phyloP scores from a whole-genome alignment of 2,329 filamentous ascomycete species.

The Blastomyces parvus region DNA sequence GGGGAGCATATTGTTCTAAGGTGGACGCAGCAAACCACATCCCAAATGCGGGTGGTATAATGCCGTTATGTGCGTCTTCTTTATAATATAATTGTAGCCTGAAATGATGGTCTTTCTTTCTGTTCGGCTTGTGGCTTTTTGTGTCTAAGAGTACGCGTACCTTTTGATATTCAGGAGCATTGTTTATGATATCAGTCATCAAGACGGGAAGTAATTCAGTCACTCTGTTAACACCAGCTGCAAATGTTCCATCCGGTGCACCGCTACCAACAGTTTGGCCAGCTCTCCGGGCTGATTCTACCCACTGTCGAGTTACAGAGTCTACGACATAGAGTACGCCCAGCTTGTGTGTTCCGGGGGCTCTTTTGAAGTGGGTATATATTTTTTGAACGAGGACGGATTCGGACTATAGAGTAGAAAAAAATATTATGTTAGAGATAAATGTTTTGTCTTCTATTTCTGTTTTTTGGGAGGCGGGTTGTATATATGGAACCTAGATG shows the following conservation, averaged over 20 bases:
- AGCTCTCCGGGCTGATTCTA: slow-evolving; percentile 82
- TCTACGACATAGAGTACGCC: slow-evolving; percentile 99
- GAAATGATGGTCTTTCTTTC: not conserved
- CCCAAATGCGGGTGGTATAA: slow-evolving; percentile 2
- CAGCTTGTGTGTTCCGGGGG: slow-evolving; percentile 89
- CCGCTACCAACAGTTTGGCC: slow-evolving; percentile 71
- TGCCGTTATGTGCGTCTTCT: slow-evolving; percentile 4
- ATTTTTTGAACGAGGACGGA: slow-evolving; percentile 92
- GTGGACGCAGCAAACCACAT: not conserved
- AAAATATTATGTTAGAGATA: slow-evolving; percentile 22
- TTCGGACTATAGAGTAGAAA: slow-evolving; percentile 58
- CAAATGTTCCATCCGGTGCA: slow-evolving; percentile 84
- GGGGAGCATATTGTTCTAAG: slow-evolving; percentile 1
- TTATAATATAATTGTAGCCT: slow-evolving; percentile 3
- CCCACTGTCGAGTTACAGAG: slow-evolving; percentile 97
- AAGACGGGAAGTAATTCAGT: slow-evolving; percentile 86
- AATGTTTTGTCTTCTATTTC: not conserved
- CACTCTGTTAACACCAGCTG: slow-evolving; percentile 90
- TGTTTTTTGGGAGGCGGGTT: not conserved
- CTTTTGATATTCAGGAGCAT: slow-evolving; percentile 90
- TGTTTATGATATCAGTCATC: slow-evolving; percentile 90
- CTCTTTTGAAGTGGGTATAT: slow-evolving; percentile 94
- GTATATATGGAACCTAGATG: not conserved
- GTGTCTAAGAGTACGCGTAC: slow-evolving; percentile 50
- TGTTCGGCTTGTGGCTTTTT: not conserved